A percentile compares a stretch with the other conserved stretches of the same genome.
Conservation (phyloP, 345 rosid genomes). For the Eutrema heterophyllum region DNA sequence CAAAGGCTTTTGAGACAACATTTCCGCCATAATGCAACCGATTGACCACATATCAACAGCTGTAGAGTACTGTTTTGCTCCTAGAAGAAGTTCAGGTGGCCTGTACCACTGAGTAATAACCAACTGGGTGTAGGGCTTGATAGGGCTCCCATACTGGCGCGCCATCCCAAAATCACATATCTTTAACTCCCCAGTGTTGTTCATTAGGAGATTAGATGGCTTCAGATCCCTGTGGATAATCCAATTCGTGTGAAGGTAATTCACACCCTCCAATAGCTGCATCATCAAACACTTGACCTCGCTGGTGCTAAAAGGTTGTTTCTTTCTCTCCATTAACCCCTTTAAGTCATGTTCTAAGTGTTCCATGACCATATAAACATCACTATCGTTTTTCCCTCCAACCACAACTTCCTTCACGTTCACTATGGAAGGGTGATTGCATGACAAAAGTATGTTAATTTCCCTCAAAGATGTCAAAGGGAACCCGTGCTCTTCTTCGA, state of each 20-base stretch:
- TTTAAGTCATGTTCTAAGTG: constrained; percentile 82
- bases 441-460: constrained; percentile 70
- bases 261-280: constrained; percentile 76
- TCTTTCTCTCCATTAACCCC: constrained; percentile 62
- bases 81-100: constrained; percentile 82
- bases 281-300: constrained; percentile 89
- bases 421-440: constrained; percentile 70
- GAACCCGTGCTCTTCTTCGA: constrained; percentile 63
- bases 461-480: constrained; percentile 85
- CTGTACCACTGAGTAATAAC: constrained; percentile 87
- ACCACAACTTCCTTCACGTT: constrained; percentile 79
- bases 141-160: constrained; percentile 79
- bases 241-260: constrained; percentile 91
- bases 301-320: constrained; percentile 73
- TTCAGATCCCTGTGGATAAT: constrained; percentile 88
- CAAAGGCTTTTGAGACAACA: constrained; percentile 63
- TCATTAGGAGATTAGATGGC: constrained; percentile 78
- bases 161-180: constrained; percentile 90
- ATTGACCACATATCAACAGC: constrained; percentile 96
- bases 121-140: constrained; percentile 71
- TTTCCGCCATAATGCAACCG: constrained; percentile 91
- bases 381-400: constrained; percentile 42
- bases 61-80: constrained; percentile 72
- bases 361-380: constrained; percentile 91
- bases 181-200: constrained; percentile 72